These are phyloP conservation scores for Tremella fuciformis DNA, from an alignment of 768 basidiomycete species.

Conservation along the genomic window DNA sequence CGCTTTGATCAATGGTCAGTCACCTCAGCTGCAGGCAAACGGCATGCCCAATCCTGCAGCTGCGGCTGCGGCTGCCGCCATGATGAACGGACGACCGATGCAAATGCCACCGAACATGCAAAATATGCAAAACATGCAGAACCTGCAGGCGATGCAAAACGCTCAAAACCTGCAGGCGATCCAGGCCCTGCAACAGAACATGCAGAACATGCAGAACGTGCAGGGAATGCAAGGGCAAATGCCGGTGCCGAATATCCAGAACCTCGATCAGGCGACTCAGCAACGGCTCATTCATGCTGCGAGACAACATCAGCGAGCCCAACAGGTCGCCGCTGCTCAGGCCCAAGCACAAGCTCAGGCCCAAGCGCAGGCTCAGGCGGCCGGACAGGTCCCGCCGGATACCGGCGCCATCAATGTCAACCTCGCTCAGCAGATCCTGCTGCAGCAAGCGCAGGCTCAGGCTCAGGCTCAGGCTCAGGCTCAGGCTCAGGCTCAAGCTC, in stretches of 20 bases:
- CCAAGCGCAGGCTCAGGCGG: not conserved
- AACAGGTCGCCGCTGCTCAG: too few relatives aligned
- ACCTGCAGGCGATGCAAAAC: constrained; percentile 3
- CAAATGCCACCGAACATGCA: not conserved
- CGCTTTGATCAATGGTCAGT: not conserved
- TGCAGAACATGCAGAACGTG: constrained; percentile 5
- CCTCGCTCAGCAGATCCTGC: constrained; percentile 3
- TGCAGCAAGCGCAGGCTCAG: constrained; percentile 19
- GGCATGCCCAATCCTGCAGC: not conserved
- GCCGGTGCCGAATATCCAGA: not conserved
- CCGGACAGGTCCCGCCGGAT: not conserved
- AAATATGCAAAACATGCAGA: not conserved
- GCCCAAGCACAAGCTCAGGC: constrained; percentile 18
- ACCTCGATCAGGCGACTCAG: constrained; percentile 2
- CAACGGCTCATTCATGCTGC: not conserved
- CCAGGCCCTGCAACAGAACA: not conserved
- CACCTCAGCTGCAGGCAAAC: constrained; percentile 3
- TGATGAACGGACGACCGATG: not conserved
- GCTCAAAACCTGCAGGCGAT: constrained; percentile 4
- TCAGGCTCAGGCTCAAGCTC: too few relatives aligned
- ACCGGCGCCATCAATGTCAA: not conserved
- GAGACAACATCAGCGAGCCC: too few relatives aligned
- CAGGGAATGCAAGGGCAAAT: not conserved
- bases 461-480: not conserved
- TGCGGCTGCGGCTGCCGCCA: not conserved